Base-by-base conservation (phyloP, 495 filamentous ascomycete genomes). In the Aspergillus leporis region DNA sequence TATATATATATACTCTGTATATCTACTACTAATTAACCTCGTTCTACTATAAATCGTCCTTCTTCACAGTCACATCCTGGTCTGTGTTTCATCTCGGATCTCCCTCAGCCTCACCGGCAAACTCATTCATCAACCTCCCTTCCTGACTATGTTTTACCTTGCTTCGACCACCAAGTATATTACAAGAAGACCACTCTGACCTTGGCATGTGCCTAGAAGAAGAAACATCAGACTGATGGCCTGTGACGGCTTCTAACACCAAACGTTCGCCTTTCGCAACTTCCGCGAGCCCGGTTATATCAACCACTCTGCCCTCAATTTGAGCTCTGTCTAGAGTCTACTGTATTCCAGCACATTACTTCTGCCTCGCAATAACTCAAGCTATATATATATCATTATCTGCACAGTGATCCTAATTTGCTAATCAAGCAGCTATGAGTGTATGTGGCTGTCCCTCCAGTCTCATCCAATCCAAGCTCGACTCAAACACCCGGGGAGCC, bases 361-460 rank as follows among this genome's bases (percentile, higher is more conserved):
- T 12, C 9, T 2, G 9, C 34, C 13, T 12, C 9, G 4, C 34
- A 14, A 12, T 36, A 36, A 10, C 8, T 36, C 9, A 28, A 2
- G 34, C 34, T 10, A 36, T 14, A 14, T 36, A 14, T 36, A 32
- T 2, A 41, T 14, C 14, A 41, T 41, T 41, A 3, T n/a, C 14
- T 7, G 6, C 38, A 16, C 3, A 5, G 2, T 41, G 1, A 41
- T 41, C 16, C 16, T 41, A 41, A 3, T 3, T n/a, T 3, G 12
- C 38, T n/a, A 5, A 30, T 19, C 36, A 10, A 10, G 28, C 36
- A 14, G 41, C 21, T 19, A 60, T 60, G 57, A 60, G 51, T 54
- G 57, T 60, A 60, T 60, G 57, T 59, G n/a, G 50, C 41, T n/a
- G 31, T 53, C 51, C 14, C 23, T 40, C 23, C 22, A 0, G 14